These are phyloP conservation scores for Heritiera littoralis DNA, from an alignment of 345 rosid genomes.

Conservation along the genomic window DNA sequence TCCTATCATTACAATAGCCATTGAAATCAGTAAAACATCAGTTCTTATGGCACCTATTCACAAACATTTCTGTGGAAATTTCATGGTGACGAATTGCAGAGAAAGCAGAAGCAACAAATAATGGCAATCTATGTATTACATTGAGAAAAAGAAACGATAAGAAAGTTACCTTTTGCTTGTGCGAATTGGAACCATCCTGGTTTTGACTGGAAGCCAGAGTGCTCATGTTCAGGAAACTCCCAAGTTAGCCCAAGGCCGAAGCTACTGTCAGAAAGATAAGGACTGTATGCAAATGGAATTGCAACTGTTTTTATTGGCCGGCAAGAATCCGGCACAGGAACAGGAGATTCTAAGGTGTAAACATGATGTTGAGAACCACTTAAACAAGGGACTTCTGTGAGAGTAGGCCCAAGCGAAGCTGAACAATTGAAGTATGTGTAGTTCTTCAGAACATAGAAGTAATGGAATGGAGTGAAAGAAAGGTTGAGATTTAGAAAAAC, in stretches of 20 bases:
- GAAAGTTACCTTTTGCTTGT: neutral
- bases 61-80: neutral
- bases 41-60: neutral
- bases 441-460: conserved; percentile 45
- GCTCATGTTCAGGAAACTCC: conserved; percentile 35
- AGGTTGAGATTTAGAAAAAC: conserved; percentile 65
- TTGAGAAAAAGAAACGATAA: neutral
- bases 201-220: neutral
- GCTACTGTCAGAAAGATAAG: conserved; percentile 51
- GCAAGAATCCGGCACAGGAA: conserved; percentile 39
- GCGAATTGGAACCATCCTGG: neutral
- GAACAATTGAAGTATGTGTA: conserved; percentile 67
- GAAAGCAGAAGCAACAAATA: neutral
- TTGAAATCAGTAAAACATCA: neutral
- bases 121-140: neutral
- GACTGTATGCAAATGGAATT: conserved; percentile 58
- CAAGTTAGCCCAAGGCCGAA: conserved; percentile 69
- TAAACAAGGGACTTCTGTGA: conserved; percentile 48
- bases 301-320: conserved; percentile 43
- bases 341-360: conserved; percentile 42
- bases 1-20: neutral
- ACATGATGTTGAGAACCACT: conserved; percentile 45
- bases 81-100: neutral
- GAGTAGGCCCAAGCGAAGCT: conserved; percentile 28
- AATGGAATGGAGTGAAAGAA: conserved; percentile 48